Percentiles rank a stretch among this genome's conserved stretches.
Evolutionary conservation across 345 rosid genomes (phyloP).

Genomic region (Pistacia vera): DNA sequence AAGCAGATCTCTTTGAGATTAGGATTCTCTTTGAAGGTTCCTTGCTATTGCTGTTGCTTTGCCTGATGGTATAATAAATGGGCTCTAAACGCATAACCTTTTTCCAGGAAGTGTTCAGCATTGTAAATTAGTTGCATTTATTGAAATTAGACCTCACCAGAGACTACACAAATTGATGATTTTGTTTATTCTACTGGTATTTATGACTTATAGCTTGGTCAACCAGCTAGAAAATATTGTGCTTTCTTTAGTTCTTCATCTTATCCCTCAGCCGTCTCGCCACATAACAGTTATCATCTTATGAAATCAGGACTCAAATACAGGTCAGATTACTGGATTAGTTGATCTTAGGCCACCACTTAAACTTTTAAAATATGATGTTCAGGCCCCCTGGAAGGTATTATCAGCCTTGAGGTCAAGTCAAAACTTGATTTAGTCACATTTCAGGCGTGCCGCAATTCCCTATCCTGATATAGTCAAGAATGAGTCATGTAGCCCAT

Average conservation of each 20-base stretch:
- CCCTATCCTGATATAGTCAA: not conserved
- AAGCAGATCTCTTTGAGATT: not conserved
- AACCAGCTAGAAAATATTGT: conserved; percentile 1
- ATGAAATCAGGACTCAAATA: not conserved
- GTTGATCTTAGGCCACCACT: not conserved
- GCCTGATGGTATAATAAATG: not conserved
- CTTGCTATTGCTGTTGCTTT: not conserved
- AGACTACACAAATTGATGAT: not conserved
- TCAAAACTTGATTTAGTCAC: conserved; percentile 1
- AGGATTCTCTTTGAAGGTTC: not conserved
- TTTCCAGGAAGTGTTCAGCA: not conserved
- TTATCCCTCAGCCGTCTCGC: not conserved
- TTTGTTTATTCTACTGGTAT: not conserved
- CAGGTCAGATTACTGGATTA: conserved; percentile 11
- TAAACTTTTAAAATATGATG: not conserved
- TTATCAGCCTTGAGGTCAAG: not conserved
- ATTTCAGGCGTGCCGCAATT: conserved; percentile 5
- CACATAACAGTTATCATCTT: conserved; percentile 2
- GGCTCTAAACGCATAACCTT: not conserved
- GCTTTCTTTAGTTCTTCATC: conserved; percentile 14
- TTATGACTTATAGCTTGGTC: conserved; percentile 13
- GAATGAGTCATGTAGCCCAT: not conserved
- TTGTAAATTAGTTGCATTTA: not conserved
- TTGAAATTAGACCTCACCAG: not conserved
- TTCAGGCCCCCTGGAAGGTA: not conserved